Evolutionary conservation across 345 rosid genomes (phyloP).

Genomic region (Populus tremula): DNA sequence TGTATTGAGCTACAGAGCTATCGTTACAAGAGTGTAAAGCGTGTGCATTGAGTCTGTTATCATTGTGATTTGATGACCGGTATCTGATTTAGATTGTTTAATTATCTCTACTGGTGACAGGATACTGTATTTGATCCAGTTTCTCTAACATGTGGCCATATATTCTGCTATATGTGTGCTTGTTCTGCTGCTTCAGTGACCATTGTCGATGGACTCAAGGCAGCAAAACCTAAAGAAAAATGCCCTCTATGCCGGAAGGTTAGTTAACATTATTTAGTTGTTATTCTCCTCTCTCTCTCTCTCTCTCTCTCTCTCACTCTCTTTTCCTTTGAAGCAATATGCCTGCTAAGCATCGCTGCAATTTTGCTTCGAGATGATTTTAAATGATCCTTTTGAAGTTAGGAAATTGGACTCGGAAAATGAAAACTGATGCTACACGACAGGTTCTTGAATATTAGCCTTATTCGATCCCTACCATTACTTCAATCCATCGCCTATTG

Average conservation of each 20-base stretch:
- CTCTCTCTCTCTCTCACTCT: background rate
- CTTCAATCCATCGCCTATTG: background rate
- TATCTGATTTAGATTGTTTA: background rate
- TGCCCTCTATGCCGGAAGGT: slow-evolving; percentile 95
- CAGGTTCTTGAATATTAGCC: background rate
- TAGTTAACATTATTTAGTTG: slow-evolving; percentile 5
- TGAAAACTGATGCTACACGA: background rate
- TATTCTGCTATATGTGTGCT: slow-evolving; percentile 89
- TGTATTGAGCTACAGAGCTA: no score
- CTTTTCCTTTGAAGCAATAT: background rate
- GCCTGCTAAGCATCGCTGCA: background rate
- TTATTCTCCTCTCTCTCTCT: background rate
- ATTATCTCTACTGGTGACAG: slow-evolving; percentile 37
- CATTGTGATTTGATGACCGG: background rate
- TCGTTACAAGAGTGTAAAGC: background rate
- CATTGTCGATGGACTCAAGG: slow-evolving; percentile 67
- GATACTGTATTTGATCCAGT: slow-evolving; percentile 91
- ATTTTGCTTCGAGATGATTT: background rate
- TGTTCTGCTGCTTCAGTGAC: slow-evolving; percentile 91
- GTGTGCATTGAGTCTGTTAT: background rate
- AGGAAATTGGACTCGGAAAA: background rate
- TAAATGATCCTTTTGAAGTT: background rate
- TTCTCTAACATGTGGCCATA: slow-evolving; percentile 85
- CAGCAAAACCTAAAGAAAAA: slow-evolving; percentile 58
- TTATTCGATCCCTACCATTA: background rate